A percentile compares a stretch with the other conserved stretches of the same genome.
Conservation (phyloP, 345 rosid species). For the Pistacia atlantica region DNA sequence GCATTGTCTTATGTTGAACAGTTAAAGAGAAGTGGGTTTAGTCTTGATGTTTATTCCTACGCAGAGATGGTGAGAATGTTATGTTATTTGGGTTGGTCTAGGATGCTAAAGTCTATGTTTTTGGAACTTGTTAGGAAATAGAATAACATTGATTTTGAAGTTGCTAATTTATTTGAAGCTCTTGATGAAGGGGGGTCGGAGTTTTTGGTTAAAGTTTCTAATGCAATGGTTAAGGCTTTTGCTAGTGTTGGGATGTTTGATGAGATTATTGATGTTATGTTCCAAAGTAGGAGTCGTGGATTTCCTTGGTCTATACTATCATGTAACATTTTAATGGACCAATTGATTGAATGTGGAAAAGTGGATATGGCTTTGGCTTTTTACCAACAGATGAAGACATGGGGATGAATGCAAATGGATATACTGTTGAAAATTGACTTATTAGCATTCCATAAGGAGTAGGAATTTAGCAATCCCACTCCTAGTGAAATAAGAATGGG, state of each 20-base stretch:
- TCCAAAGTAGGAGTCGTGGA: slow-evolving; percentile 35
- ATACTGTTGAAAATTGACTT: slow-evolving; percentile 27
- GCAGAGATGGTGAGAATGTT: slow-evolving; percentile 47
- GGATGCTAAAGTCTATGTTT: slow-evolving; percentile 47
- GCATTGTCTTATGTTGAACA: slow-evolving; percentile 47
- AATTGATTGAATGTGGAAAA: slow-evolving; percentile 44
- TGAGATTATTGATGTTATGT: slow-evolving; percentile 49
- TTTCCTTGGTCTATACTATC: slow-evolving; percentile 42
- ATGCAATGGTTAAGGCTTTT: slow-evolving; percentile 60
- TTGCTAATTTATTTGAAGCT: neutral
- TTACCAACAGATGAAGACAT: slow-evolving; percentile 47
- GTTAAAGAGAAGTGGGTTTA: slow-evolving; percentile 39
- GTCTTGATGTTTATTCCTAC: slow-evolving; percentile 45
- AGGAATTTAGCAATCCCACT: too few relatives aligned
- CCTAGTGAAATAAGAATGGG: too few relatives aligned
- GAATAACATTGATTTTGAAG: slow-evolving; percentile 33
- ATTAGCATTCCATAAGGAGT: too few relatives aligned
- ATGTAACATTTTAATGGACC: slow-evolving; percentile 61
- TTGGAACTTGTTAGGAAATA: slow-evolving; percentile 41
- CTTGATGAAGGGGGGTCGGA: slow-evolving; percentile 29
- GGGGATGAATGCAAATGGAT: slow-evolving; percentile 50
- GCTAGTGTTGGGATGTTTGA: slow-evolving; percentile 51
- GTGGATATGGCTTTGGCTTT: slow-evolving; percentile 46
- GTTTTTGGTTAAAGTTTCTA: slow-evolving; percentile 31
- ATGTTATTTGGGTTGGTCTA: slow-evolving; percentile 40